Conservation (phyloP, 2,329 filamentous ascomycete species). For the Fusarium pseudograminearum region DNA sequence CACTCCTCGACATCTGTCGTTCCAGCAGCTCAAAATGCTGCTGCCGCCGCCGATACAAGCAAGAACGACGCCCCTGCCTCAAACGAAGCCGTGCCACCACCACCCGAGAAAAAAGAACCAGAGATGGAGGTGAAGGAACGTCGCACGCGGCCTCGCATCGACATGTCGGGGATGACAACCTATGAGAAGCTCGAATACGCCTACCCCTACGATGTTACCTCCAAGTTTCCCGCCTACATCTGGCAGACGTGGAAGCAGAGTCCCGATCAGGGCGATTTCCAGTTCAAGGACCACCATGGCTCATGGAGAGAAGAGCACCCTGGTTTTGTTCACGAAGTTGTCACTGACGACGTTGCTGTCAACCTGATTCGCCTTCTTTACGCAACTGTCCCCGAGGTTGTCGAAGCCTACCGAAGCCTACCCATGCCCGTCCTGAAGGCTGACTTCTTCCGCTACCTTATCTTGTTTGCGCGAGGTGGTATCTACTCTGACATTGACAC, state of each 20-base stretch:
- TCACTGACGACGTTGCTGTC: conserved; percentile 88
- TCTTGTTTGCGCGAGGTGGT: conserved; percentile 70
- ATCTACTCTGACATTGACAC: conserved; percentile 96
- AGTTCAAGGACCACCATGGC: conserved; percentile 85
- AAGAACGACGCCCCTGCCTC: conserved; percentile 41
- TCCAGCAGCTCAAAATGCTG: conserved; percentile 33
- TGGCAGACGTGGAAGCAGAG: conserved; percentile 99
- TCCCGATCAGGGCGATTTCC: conserved; percentile 81
- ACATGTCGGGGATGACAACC: conserved; percentile 78
- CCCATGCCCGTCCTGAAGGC: conserved; percentile 82
- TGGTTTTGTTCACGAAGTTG: conserved; percentile 94
- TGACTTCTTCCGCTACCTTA: conserved; percentile 82
- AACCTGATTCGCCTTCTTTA: conserved; percentile 89
- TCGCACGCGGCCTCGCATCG: conserved; percentile 63
- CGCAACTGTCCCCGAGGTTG: conserved; percentile 80
- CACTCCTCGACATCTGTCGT: conserved; percentile 55
- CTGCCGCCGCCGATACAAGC: conserved; percentile 31
- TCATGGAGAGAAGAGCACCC: conserved; percentile 91
- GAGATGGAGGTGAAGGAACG: conserved; percentile 38
- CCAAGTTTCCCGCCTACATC: conserved; percentile 95
- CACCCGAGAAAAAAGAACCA: conserved; percentile 28
- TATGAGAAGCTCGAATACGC: conserved; percentile 89
- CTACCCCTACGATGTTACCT: conserved; percentile 89
- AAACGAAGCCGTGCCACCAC: conserved; percentile 36
- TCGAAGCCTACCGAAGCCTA: conserved; percentile 80